Conservation (phyloP, 179 eudicot species). For the Actinidia polygama region DNA sequence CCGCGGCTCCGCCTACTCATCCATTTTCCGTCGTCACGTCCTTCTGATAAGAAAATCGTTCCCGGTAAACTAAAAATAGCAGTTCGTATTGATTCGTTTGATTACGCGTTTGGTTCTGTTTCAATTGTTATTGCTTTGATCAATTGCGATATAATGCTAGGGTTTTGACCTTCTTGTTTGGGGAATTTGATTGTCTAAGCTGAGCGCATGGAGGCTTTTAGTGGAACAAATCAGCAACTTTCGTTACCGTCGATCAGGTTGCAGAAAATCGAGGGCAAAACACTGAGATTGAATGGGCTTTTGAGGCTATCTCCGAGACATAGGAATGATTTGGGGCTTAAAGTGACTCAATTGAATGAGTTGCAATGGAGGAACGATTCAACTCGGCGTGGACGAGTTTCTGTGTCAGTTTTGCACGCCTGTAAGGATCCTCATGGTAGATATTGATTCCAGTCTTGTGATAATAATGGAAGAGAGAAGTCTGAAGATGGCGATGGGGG, state of each 20-base stretch:
- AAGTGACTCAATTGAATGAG: neutral
- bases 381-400: neutral
- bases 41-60: neutral
- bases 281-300: neutral
- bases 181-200: neutral
- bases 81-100: neutral
- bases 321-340: neutral
- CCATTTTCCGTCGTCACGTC: no score
- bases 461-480: no score
- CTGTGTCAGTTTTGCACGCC: neutral
- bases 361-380: neutral
- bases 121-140: neutral
- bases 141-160: neutral
- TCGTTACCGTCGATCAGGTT: neutral
- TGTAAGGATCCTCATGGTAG: constrained; percentile 14
- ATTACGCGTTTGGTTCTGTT: neutral
- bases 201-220: neutral
- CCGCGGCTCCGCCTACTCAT: no score
- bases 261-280: neutral
- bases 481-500: no score
- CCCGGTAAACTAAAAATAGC: neutral
- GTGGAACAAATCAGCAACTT: neutral
- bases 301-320: neutral
- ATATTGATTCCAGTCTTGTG: no score
- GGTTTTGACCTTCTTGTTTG: neutral